Conservation (phyloP, 2,329 filamentous ascomycete genomes). For the Sporothrix brasiliensis region DNA sequence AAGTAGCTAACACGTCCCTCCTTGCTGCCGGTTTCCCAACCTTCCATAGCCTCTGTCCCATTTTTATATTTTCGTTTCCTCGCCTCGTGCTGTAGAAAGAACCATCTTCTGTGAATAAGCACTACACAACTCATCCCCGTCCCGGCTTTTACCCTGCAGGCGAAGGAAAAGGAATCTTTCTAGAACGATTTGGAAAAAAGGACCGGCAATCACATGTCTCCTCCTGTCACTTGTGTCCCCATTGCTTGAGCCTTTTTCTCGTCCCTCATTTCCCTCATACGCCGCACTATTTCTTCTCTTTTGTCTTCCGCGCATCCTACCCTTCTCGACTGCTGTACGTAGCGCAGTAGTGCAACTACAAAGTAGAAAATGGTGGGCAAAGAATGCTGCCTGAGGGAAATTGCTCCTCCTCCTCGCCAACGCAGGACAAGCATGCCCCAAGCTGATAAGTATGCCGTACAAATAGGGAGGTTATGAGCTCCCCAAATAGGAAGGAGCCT, state of each 20-base stretch:
- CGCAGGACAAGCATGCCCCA: neutral
- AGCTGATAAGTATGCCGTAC: neutral
- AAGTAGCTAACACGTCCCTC: neutral
- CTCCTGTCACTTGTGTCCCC: neutral
- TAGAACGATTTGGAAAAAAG: slow-evolving; percentile 18
- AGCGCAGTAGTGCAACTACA: neutral
- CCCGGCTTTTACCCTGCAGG: neutral
- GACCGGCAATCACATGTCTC: slow-evolving; percentile 5
- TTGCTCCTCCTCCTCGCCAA: neutral
- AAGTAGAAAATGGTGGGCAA: too few species aligned
- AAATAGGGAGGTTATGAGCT: neutral
- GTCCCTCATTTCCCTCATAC: too few species aligned
- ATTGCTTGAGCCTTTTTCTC: too few species aligned
- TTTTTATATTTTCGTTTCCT: neutral
- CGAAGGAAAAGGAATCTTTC: slow-evolving; percentile 19
- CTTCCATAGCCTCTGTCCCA: neutral
- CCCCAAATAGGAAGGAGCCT: slow-evolving; percentile 25
- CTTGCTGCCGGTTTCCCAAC: neutral
- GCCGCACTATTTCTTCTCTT: neutral
- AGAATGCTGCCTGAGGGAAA: neutral
- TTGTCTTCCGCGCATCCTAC: neutral
- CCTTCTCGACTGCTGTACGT: neutral
- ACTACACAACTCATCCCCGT: slow-evolving; percentile 9
- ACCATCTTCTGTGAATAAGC: neutral
- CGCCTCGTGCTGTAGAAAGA: neutral